Percentiles rank a stretch among this genome's conserved stretches.
These are phyloP conservation scores for Candida michaelii DNA, from an alignment of 805 yeast species.

Conservation along the genomic window DNA sequence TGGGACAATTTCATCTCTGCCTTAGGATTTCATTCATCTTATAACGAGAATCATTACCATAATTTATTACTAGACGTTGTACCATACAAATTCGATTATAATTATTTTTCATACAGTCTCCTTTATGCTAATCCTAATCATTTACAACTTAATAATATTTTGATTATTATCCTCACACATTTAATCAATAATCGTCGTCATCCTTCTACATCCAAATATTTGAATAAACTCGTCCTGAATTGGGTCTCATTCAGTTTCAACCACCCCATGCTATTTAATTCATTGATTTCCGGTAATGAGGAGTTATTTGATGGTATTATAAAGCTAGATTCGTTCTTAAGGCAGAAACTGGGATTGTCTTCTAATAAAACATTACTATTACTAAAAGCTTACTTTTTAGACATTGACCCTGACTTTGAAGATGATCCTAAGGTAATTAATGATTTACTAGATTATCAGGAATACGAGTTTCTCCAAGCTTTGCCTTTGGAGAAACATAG, in stretches of 20 bases:
- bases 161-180: conserved; percentile 18
- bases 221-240: conserved; percentile 1
- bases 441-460: conserved; percentile 8
- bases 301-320: conserved; percentile 25
- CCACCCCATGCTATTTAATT: conserved; percentile 22
- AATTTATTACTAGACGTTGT: conserved; percentile 22
- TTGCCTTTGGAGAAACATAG: conserved; percentile 12
- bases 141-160: conserved; percentile 20
- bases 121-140: conserved; percentile 19
- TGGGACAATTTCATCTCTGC: conserved; percentile 26
- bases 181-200: conserved; percentile 7
- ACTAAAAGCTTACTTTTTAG: conserved; percentile 6
- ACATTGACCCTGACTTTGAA: not conserved
- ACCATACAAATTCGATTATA: not conserved
- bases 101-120: not conserved
- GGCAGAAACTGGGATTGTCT: not conserved
- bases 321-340: conserved; percentile 5
- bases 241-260: conserved; percentile 22
- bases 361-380: not conserved
- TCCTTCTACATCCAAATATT: not conserved
- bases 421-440: conserved; percentile 6
- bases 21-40: conserved; percentile 10
- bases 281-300: conserved; percentile 26
- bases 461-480: conserved; percentile 3
- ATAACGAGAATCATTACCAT: conserved; percentile 19